Evolutionary conservation across 164 flowering plant genomes (phyloP), one percentile per base, ranked within the genome.

Genomic region (Houttuynia cordata): DNA sequence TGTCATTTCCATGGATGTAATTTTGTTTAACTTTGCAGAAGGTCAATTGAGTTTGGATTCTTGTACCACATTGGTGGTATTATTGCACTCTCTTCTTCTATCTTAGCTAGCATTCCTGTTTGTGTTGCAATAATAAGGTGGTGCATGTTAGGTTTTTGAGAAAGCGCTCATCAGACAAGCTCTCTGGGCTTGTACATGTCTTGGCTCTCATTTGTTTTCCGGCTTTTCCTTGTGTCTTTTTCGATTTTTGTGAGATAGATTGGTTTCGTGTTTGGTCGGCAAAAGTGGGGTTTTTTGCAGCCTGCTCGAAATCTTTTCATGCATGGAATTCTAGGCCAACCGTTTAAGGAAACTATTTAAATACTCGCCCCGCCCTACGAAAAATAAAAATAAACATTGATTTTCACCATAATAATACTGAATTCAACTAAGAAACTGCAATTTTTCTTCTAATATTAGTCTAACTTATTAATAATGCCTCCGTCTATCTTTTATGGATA

Each of bases 231-330:
- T 45, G 49, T 42, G 49, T 42, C 10, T 2, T 21, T 9, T 22
- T 42, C 14, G 5, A 20, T 59, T 24, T 45, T 59, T 19, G 34
- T 12, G 25, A 52, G 23, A 34, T 40, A 37, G 64, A 62, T 41
- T 54, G 51, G 57, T 62, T 54, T 54, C 65, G 65, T 62, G 65
- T 54, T 62, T 42, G 59, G 65, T 23, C 55, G 65, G 65, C 10
- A 23, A 54, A 62, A 10, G 49, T 19, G 49, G 23, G 17, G 22
- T 7, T 62, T 62, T 55, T 14, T 39, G 50, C 50, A 54, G 57
- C 42, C 45, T 34, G 24, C 42, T n/a, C n/a, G 37, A 62, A 52
- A 20, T 24, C 45, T 21, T 42, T 55, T 42, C 59, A 45, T 62
- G 65, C 65, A 62, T 62, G 65, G 65, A 14, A 42, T 55, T 62